Evolutionary conservation across 2,329 filamentous ascomycete species (phyloP), one percentile per base, ranked within the genome.

Genomic region (Neofusicoccum kwambonambiense): DNA sequence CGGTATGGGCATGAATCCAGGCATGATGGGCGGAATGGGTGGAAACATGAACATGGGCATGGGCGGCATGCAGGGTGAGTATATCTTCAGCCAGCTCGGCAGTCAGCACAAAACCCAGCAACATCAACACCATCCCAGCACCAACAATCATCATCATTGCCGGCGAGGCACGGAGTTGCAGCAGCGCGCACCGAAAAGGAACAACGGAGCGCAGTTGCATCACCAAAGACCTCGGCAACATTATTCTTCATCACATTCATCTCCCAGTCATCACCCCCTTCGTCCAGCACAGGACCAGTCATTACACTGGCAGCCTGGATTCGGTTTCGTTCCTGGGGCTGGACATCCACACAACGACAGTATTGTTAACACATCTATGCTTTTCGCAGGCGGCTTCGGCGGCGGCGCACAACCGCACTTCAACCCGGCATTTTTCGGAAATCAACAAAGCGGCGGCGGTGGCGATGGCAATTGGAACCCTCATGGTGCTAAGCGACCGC

Each of bases 401-500:
- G 86, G 83, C 66, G 72, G 70, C 52, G 88, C 89, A 80, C 86
- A 86, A 72, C 83, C 85, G 63, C 86, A 88, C 72, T 94, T 93
- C 78, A 91, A 90, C 73, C 86, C 89, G 42, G 86, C 83, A 65
- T 93, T 92, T 79, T 94, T 92, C 76, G 81, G 67, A 34, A 71
- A 75, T 39, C 71, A 82, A 54, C 81, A 82, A 64, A 80, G 80
- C 15, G 76, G 76, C 50, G 78, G 74, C 45, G 41, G 56, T 15
- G 80, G 80, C 49, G 83, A 87, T 65, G 88, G 89, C 64, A 87
- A 87, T 77, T 91, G 90, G 82, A 94, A 94, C 72, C 91, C 91
- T 5, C 91, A 94, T 70, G 90, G 90, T 35, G 88, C 89, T 3
- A 95, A 95, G 80, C 84, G 91, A 69, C 89, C 90, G 69, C 86